Base-by-base conservation (phyloP, 164 flowering plant species). In the Vitis rupestris region DNA sequence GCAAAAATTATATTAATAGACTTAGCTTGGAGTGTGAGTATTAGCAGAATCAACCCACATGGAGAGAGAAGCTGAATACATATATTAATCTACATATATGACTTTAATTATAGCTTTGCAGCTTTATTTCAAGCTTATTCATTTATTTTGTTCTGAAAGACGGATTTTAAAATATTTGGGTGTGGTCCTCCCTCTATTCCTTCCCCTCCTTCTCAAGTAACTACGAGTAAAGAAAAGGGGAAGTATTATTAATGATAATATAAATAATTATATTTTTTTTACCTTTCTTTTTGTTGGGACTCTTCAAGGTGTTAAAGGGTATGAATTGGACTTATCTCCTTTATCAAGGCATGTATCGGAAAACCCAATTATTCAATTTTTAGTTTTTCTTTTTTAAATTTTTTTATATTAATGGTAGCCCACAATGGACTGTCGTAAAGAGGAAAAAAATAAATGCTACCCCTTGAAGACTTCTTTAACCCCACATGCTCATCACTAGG, bases 61-160 rank as follows among this genome's bases (percentile, higher is more conserved):
- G 80, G 65, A 68, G 65, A 68, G 59, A 49, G 59, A 9, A 72
- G 75, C 69, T 63, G 29, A 77, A 37, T 37, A 37, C 7, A 37
- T 37, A 37, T 37, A 37, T 37, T 10, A 53, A 31, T 3, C 1
- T 37, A 37, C 7, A 37, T 29, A 19, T 64, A 14, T 66, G 29
- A 50, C 74, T 75, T 78, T 80, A 73, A 73, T 72, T 63, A 64
- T 71, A 62, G 44, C 71, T 76, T 75, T 77, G 76, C 79, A 73
- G 81, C 81, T 77, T 77, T 77, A 58, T 72, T 70, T 65, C 63
- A 52, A 66, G 57, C 65, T 69, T 66, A 37, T 17, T 58, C 31
- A 62, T 37, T 62, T 63, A 58, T 30, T 14, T 27, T 37, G 16
- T 48, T 48, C 29, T 61, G 7, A 23, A 37, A 17, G 37, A 12